phyloP scores from a whole-genome alignment of 2,329 filamentous ascomycete genomes.

The Colletotrichum orbiculare region DNA sequence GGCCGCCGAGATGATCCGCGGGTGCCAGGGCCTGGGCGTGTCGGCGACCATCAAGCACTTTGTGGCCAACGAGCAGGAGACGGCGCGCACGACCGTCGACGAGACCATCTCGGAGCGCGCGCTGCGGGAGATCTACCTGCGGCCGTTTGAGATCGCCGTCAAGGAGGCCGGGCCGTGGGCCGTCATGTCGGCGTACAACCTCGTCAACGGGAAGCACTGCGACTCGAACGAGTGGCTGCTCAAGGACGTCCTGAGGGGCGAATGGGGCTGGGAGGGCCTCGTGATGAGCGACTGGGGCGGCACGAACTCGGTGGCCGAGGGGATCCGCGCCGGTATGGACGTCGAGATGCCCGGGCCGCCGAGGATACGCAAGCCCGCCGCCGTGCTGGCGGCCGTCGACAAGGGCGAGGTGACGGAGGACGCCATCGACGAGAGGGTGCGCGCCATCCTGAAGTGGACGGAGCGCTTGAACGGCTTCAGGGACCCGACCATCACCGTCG shows the following conservation, averaged over 20 bases:
- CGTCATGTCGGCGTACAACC: conserved; percentile 47
- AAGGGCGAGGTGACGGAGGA: conserved; percentile 39
- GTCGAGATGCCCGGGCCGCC: conserved; percentile 67
- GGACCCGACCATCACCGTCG: conserved; percentile 47
- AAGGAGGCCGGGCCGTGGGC: conserved; percentile 42
- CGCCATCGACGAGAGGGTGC: conserved; percentile 40
- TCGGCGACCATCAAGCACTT: conserved; percentile 70
- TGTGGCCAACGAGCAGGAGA: conserved; percentile 46
- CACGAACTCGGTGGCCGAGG: conserved; percentile 78
- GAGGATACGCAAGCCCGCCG: conserved; percentile 40
- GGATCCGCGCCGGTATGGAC: conserved; percentile 79
- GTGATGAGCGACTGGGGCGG: conserved; percentile 79
- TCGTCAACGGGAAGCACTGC: conserved; percentile 57
- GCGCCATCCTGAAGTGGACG: conserved; percentile 46
- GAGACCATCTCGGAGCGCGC: conserved; percentile 42
- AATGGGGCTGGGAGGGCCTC: conserved; percentile 81
- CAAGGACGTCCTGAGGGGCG: conserved; percentile 80
- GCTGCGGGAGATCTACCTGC: conserved; percentile 45
- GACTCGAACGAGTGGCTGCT: conserved; percentile 59
- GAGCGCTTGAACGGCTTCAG: conserved; percentile 46
- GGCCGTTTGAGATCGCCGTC: conserved; percentile 45
- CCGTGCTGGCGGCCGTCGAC: conserved; percentile 41
- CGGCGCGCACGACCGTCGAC: conserved; percentile 52
- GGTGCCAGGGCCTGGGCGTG: conserved; percentile 76
- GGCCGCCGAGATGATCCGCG: conserved; percentile 73